These are phyloP conservation scores for Vachellia pachyceras DNA, from an alignment of 306 rosid genomes.

Conservation along the genomic window DNA sequence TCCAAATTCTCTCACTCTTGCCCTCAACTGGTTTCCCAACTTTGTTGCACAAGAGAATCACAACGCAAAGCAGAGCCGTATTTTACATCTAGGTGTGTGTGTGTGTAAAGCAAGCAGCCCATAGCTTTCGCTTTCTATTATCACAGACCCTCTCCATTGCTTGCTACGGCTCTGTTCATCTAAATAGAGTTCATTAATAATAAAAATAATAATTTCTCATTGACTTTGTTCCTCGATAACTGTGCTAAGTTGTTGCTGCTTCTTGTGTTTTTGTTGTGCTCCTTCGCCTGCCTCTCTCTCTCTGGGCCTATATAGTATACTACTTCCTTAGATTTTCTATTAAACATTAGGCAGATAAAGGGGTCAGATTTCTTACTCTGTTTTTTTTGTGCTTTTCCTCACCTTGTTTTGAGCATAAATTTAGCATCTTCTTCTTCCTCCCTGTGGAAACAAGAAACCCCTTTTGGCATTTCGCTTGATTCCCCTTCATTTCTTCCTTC, in stretches of 20 bases:
- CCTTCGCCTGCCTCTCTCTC: background rate
- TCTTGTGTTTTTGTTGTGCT: conserved; percentile 18
- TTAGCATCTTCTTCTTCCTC: conserved; percentile 49
- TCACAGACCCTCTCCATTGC: conserved; percentile 49
- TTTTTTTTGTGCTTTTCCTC: conserved; percentile 46
- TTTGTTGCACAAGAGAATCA: conserved; percentile 27
- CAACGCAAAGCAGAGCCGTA: conserved; percentile 42
- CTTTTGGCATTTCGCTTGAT: conserved; percentile 35
- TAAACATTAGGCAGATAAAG: conserved; percentile 46
- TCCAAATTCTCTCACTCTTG: background rate
- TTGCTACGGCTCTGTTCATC: no score
- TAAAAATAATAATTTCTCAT: conserved; percentile 18
- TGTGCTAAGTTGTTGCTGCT: conserved; percentile 44
- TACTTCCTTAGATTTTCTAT: conserved; percentile 66
- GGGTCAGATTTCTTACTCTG: conserved; percentile 47
- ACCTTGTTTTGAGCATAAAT: conserved; percentile 33
- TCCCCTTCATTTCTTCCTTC: background rate
- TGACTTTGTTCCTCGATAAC: conserved; percentile 65
- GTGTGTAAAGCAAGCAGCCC: conserved; percentile 34
- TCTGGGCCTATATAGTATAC: conserved; percentile 21
- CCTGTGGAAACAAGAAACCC: conserved; percentile 41
- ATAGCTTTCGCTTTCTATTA: conserved; percentile 69
- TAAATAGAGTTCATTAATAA: no score
- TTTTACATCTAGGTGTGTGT: background rate
- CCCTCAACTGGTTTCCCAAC: background rate